These are phyloP conservation scores for Linum tenue DNA, from an alignment of 345 rosid species.

Conservation along the genomic window DNA sequence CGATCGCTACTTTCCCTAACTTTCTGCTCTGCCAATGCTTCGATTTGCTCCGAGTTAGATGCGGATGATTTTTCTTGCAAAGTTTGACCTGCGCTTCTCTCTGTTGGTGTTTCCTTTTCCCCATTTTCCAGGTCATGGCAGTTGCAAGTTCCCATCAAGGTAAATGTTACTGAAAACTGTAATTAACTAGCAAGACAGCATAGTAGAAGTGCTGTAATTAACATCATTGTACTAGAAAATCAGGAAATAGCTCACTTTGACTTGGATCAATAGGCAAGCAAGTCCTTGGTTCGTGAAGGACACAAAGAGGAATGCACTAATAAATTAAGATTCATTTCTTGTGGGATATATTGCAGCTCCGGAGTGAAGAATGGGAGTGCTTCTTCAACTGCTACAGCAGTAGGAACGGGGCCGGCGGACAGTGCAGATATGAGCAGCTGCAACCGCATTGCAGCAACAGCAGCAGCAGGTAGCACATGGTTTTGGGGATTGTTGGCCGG, in stretches of 20 bases:
- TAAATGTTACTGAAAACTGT: slow-evolving; percentile 12
- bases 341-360: slow-evolving; percentile 30
- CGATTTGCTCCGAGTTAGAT: neutral
- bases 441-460: slow-evolving; percentile 12
- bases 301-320: no score
- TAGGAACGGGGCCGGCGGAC: slow-evolving; percentile 34
- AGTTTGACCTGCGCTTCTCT: neutral
- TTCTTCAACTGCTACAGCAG: slow-evolving; percentile 28
- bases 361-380: slow-evolving; percentile 36
- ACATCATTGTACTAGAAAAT: no score
- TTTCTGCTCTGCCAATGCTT: neutral
- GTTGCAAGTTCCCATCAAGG: slow-evolving; percentile 75
- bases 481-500: slow-evolving; percentile 16
- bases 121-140: slow-evolving; percentile 50
- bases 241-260: neutral
- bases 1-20: neutral
- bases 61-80: neutral
- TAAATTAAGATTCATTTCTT: neutral
- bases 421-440: slow-evolving; percentile 42
- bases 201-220: no score
- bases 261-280: no score
- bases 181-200: no score
- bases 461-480: slow-evolving; percentile 14
- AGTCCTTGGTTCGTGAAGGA: no score
- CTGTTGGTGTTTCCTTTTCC: neutral